Base-by-base conservation (phyloP, 2,329 filamentous ascomycete genomes). In the Escovopsis sp. region DNA sequence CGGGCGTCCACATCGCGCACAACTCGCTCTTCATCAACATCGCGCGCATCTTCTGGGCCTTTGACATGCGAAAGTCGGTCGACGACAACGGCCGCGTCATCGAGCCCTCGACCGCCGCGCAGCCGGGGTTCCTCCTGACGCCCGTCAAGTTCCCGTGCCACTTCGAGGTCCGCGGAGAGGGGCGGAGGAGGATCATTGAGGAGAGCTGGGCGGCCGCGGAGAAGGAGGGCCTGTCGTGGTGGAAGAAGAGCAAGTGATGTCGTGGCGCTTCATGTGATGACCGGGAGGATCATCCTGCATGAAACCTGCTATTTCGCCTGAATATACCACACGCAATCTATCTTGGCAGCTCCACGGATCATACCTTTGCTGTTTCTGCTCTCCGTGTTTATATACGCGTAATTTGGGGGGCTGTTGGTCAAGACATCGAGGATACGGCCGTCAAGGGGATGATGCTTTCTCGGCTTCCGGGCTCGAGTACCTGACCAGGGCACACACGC, bases 1-100 rank as follows among this genome's bases (percentile, higher is more conserved):
- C 69, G 3, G 75, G 75, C 0, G 70, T 73, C 28, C 69, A 75
- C 41, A 59, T 78, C 3, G 70, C 70, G 0, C 66, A 70, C 43
- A 63, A 65, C 6, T 63, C 59, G 9, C 48, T 74, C 12, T 71
- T 68, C 48, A 56, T 73, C 7, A 62, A 54, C 11, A 64, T 72
- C 30, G 59, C 68, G 4, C 60, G 67, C 4, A 58, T 73, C 19
- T 51, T 72, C 28, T 73, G 69, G 67, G 64, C 61, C 1, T 72
- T 68, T 48, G 51, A 67, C 37, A 59, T 68, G 12, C 41, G 45
- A 26, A 39, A 45, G 38, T 53, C 57, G 1, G 43, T 53, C 2
- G 48, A 48, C 26, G 39, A 12, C 23, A 2, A 42, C 6, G 47
- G 45, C 11, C 42, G 47, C 23, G 35, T 26, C 6, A 35, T 46